A percentile compares a stretch with the other conserved stretches of the same genome.
These are phyloP conservation scores for Stephanodiscus triporus DNA, from an alignment of 108 stramenopile genomes.

Conservation along the genomic window DNA sequence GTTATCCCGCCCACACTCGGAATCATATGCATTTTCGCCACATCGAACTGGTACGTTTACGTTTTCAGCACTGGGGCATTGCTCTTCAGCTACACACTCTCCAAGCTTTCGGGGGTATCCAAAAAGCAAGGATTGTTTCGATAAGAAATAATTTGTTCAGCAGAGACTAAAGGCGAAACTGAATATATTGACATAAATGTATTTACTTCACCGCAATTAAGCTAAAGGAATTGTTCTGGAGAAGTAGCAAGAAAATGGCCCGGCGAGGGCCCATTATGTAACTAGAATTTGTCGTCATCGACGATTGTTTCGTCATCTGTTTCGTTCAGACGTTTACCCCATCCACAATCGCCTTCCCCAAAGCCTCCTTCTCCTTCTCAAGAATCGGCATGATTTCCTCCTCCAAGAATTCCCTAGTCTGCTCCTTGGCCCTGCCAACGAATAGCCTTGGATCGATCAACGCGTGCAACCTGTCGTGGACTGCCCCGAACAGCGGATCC, in stretches of 20 bases:
- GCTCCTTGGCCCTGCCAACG: conserved; percentile 94
- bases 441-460: conserved; percentile 94
- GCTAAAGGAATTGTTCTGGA: not conserved
- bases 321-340: conserved; percentile 89
- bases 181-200: too few species aligned
- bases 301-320: not conserved
- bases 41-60: conserved; percentile 26
- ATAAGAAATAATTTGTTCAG: not conserved
- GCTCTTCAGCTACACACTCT: not conserved
- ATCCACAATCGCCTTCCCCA: conserved; percentile 83
- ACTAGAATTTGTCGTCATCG: not conserved
- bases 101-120: not conserved
- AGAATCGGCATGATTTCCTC: conserved; percentile 92
- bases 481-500: conserved; percentile 87
- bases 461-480: conserved; percentile 88
- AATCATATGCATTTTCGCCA: conserved; percentile 12
- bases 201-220: not conserved
- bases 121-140: not conserved
- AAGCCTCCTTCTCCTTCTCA: conserved; percentile 69
- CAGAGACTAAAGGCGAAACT: not conserved
- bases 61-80: conserved; percentile 7
- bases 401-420: conserved; percentile 93
- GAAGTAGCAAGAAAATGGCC: too few species aligned
- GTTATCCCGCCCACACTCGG: conserved; percentile 19
- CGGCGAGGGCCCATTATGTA: not conserved